These are phyloP conservation scores for Macrolepiota dolichaula DNA, from an alignment of 768 basidiomycete genomes.

Conservation along the genomic window DNA sequence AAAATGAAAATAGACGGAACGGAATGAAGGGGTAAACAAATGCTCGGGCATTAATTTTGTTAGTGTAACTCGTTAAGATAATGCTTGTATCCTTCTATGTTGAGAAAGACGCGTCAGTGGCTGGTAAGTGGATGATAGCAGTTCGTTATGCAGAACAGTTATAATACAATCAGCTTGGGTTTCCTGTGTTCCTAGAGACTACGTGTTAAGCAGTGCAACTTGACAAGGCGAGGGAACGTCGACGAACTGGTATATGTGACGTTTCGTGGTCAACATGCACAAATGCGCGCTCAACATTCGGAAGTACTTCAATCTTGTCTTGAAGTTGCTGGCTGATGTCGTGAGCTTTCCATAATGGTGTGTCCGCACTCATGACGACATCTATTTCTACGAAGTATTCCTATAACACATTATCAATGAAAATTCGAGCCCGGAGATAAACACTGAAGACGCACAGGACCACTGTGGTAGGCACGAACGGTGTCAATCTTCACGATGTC, in stretches of 20 bases:
- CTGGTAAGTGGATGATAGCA: background rate
- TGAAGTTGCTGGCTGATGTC: conserved; percentile 82
- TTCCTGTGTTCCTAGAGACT: conserved; percentile 48
- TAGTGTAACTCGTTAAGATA: conserved; percentile 1
- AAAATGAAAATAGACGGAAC: conserved; percentile 3
- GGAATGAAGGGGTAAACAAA: background rate
- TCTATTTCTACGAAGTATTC: conserved; percentile 95
- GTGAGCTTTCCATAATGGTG: conserved; percentile 87
- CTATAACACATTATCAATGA: conserved; percentile 28
- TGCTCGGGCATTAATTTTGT: conserved; percentile 1
- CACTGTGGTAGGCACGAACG: conserved; percentile 86
- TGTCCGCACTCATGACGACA: conserved; percentile 86
- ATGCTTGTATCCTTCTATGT: background rate
- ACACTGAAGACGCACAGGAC: conserved; percentile 27
- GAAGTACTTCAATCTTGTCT: conserved; percentile 85
- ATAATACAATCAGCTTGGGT: conserved; percentile 22
- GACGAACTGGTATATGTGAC: conserved; percentile 59
- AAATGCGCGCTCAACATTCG: conserved; percentile 90
- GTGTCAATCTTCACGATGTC: conserved; percentile 89
- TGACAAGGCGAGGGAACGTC: background rate
- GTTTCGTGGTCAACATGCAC: conserved; percentile 96
- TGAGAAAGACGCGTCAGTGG: background rate
- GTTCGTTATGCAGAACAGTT: conserved; percentile 5
- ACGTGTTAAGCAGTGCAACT: background rate
- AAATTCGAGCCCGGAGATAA: background rate